Base-by-base conservation (phyloP, 2,329 filamentous ascomycete genomes). In the Hypoxylon sp. region DNA sequence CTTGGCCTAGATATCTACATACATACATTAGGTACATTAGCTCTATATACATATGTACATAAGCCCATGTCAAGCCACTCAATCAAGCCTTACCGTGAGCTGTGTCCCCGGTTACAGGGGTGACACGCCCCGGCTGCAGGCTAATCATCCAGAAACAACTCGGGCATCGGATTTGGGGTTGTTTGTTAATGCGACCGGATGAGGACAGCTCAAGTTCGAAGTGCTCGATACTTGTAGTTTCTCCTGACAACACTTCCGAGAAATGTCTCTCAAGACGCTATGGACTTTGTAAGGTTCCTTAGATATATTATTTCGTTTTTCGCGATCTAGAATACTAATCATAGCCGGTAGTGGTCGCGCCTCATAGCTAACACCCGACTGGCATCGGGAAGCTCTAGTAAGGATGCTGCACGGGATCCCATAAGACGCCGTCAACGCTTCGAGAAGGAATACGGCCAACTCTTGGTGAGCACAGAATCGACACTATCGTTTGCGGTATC, bases 381-480 rank as follows among this genome's bases (percentile, higher is more conserved):
- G 72, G 85, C 85, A 71, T 80, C 85, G 72, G 82, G 82, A 70
- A 80, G 77, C 75, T 82, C 85, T 71, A 83, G 83, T 72, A 87
- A 85, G 77, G 86, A 88, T 74, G 83, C 84, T 67, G 84, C 85
- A 63, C 87, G 85, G 73, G 87, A 90, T 76, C 88, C 88, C 46
- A 82, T 87, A 63, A 85, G 86, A 74, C 87, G 88, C 65, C 82
- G 89, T 65, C 85, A 89, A 75, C 86, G 87, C 60, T 90, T 90
- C 76, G 88, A 89, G 76, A 87, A 87, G 77, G 87, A 89, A 77
- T 90, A 90, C 73, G 83, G 82, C 68, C 84, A 86, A 73, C 79
- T 90, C 67, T 75, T 90, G 77, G 87, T 89, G 77, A 77, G 82
- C 66, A 32, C 40, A 22, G 28, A 28, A 14, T 20, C 16, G 14